Evolutionary conservation across 2,329 filamentous ascomycete species (phyloP).

Genomic region (Aspergillus fischeri): DNA sequence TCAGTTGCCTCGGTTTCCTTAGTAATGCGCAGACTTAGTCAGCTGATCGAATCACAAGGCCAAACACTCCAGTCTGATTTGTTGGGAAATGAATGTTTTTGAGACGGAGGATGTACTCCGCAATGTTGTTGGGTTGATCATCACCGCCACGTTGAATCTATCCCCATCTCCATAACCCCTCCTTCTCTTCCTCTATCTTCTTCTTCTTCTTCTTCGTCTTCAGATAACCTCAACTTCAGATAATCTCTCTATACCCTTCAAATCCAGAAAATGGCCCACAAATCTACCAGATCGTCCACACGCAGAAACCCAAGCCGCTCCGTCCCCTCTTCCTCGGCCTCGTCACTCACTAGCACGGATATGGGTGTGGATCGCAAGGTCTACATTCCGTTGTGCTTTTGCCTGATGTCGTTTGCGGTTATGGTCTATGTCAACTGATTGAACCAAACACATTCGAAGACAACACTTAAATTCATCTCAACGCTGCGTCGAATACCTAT

Average conservation of each 20-base stretch:
- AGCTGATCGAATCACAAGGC: background rate
- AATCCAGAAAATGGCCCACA: slow-evolving; percentile 13
- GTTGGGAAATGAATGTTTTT: background rate
- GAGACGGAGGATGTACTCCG: slow-evolving; percentile 1
- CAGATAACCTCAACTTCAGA: background rate
- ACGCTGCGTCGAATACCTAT: background rate
- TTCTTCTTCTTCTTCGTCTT: background rate
- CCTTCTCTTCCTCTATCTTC: slow-evolving; percentile 1
- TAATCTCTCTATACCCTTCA: background rate
- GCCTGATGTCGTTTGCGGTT: slow-evolving; percentile 35
- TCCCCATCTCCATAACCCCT: slow-evolving; percentile 1
- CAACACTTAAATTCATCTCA: background rate
- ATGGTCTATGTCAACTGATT: slow-evolving; percentile 32
- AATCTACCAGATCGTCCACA: slow-evolving; percentile 10
- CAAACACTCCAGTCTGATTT: background rate
- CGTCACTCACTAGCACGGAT: slow-evolving; percentile 14
- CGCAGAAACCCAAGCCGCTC: slow-evolving; percentile 11
- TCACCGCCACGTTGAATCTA: background rate
- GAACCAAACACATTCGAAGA: background rate
- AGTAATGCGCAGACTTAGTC: background rate
- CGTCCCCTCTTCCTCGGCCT: slow-evolving; percentile 5
- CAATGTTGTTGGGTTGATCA: background rate
- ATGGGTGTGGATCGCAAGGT: slow-evolving; percentile 35
- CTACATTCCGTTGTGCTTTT: slow-evolving; percentile 35
- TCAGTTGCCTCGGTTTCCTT: background rate